Evolutionary conservation across 1,139 yeast species (phyloP).

Genomic region (Candida frijolesensis): DNA sequence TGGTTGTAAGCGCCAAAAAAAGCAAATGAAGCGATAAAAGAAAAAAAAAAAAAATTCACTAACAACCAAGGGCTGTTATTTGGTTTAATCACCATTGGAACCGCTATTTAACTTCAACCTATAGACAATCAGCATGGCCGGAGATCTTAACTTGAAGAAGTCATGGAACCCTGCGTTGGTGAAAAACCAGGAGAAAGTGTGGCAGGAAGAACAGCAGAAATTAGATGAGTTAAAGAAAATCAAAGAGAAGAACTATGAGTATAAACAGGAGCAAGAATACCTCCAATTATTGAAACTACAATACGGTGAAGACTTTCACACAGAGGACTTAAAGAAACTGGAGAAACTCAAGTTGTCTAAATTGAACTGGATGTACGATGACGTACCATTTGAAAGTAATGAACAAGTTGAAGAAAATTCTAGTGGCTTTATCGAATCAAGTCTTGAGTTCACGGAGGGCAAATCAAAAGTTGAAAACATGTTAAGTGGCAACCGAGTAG

Average conservation of each 20-base stretch:
- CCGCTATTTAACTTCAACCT: background rate
- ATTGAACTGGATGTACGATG: conserved; percentile 88
- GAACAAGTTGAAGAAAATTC: conserved; percentile 20
- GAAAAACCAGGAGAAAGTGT: conserved; percentile 83
- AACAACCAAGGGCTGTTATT: no score
- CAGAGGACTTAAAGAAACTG: conserved; percentile 30
- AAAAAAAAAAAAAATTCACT: background rate
- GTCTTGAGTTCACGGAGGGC: conserved; percentile 37
- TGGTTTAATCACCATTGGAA: no score
- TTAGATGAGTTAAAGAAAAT: conserved; percentile 69
- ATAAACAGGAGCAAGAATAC: conserved; percentile 64
- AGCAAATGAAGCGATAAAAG: no score
- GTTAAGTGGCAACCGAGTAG: conserved; percentile 24
- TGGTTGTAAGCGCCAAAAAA: no score
- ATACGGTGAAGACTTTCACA: conserved; percentile 36
- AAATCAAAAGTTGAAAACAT: conserved; percentile 37
- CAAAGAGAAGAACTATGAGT: conserved; percentile 65
- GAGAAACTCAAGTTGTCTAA: conserved; percentile 51
- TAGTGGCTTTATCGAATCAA: conserved; percentile 36
- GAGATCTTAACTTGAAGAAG: conserved; percentile 85
- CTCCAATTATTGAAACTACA: conserved; percentile 59
- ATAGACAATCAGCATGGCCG: conserved; percentile 47
- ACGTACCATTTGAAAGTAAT: conserved; percentile 20
- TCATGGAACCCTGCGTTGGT: conserved; percentile 94
- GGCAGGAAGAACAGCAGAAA: conserved; percentile 81